Evolutionary conservation across 257 asterid species (phyloP).

Genomic region (Oldenlandia corymbosa): DNA sequence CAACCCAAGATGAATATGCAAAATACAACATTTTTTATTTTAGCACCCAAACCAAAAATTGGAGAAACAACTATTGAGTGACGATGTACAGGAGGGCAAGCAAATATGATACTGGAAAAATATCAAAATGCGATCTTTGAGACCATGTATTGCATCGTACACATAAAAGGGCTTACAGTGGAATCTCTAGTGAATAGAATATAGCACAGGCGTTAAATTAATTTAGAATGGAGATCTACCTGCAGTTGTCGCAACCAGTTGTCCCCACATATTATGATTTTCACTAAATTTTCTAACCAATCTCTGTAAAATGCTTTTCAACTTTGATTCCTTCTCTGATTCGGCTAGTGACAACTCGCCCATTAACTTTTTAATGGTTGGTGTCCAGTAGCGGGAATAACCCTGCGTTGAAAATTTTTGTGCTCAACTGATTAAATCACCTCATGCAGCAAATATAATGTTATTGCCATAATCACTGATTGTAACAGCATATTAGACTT

Average conservation of each 20-base stretch:
- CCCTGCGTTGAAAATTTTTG: constrained; percentile 47
- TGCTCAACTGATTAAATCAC: not conserved
- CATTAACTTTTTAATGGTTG: constrained; percentile 47
- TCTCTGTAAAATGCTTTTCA: constrained; percentile 83
- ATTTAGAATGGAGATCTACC: constrained; percentile 43
- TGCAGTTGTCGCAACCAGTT: constrained; percentile 64
- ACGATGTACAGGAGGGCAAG: not conserved
- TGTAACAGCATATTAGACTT: too few relatives aligned
- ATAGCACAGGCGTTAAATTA: constrained; percentile 12
- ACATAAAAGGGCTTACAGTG: not conserved
- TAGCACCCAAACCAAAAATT: not conserved
- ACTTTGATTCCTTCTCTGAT: constrained; percentile 76
- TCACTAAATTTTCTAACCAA: constrained; percentile 67
- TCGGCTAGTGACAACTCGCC: constrained; percentile 82
- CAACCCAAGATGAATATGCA: not conserved
- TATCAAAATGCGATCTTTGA: not conserved
- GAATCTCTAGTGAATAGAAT: not conserved
- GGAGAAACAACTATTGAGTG: not conserved
- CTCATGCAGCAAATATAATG: not conserved
- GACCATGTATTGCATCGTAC: not conserved
- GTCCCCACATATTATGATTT: constrained; percentile 80
- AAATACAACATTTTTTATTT: not conserved
- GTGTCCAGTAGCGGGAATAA: constrained; percentile 84
- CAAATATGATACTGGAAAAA: not conserved
- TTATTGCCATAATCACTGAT: too few relatives aligned